Percentiles rank a stretch among this genome's conserved stretches.
phyloP scores from a whole-genome alignment of 768 basidiomycete species.

The Rhodosporidiobolus sp. region DNA sequence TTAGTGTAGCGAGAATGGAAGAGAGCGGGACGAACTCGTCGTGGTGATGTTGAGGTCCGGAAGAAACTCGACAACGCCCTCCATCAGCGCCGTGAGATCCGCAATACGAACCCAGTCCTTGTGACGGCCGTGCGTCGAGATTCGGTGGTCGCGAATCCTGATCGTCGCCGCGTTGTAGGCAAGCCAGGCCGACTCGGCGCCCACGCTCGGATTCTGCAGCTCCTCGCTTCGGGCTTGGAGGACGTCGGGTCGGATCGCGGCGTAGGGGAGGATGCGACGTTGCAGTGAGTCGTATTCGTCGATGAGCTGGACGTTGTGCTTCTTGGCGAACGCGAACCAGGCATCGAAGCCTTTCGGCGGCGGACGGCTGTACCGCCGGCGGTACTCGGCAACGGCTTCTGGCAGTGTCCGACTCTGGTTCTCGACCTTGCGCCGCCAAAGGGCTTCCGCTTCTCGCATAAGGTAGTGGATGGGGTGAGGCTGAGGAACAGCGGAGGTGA shows the following conservation, averaged over 20 bases:
- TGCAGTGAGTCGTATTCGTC: slow-evolving; percentile 76
- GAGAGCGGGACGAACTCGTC: too few species aligned
- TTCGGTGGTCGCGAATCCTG: too few species aligned
- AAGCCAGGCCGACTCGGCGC: too few species aligned
- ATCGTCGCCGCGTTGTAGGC: too few species aligned
- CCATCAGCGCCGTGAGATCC: too few species aligned
- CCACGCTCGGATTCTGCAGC: too few species aligned
- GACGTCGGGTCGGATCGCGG: slow-evolving; percentile 47
- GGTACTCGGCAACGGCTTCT: slow-evolving; percentile 78
- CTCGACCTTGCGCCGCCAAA: slow-evolving; percentile 57
- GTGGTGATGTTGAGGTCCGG: too few species aligned
- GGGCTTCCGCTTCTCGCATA: slow-evolving; percentile 48
- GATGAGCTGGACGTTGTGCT: slow-evolving; percentile 68
- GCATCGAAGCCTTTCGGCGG: slow-evolving; percentile 86
- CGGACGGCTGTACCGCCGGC: slow-evolving; percentile 64
- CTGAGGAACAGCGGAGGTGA: too few species aligned
- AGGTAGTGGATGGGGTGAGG: slow-evolving; percentile 55
- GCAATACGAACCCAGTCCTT: too few species aligned
- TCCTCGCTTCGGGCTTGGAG: slow-evolving; percentile 6
- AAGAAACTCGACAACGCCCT: too few species aligned
- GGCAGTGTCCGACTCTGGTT: slow-evolving; percentile 73
- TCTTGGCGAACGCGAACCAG: slow-evolving; percentile 73
- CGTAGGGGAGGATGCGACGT: slow-evolving; percentile 53
- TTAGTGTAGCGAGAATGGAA: too few species aligned
- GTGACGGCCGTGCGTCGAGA: too few species aligned